These are phyloP conservation scores for Zygnema circumcarinatum DNA, from an alignment of 139 green algal genomes.

Conservation along the genomic window DNA sequence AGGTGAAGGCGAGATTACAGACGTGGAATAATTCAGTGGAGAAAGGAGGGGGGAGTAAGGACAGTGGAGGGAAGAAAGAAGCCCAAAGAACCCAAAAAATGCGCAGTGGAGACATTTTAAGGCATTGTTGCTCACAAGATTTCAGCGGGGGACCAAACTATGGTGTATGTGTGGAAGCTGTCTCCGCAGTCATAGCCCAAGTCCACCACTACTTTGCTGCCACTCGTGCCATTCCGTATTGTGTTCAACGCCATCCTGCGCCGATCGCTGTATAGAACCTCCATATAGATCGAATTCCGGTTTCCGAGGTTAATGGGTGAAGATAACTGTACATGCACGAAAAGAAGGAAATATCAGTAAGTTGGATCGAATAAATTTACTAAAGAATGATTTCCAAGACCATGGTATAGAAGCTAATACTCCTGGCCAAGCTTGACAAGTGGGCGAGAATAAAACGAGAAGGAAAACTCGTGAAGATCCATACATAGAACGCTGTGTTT, in stretches of 20 bases:
- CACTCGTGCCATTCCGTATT: background rate
- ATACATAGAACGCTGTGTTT: conserved; percentile 13
- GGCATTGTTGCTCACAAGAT: conserved; percentile 28
- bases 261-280: background rate
- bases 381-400: too few relatives aligned
- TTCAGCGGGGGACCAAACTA: background rate
- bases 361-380: too few relatives aligned
- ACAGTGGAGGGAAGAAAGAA: too few relatives aligned
- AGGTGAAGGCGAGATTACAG: too few relatives aligned
- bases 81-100: too few relatives aligned
- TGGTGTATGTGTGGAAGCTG: background rate
- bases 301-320: background rate
- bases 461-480: background rate
- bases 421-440: too few relatives aligned
- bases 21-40: too few relatives aligned
- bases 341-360: background rate
- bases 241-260: background rate
- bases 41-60: too few relatives aligned
- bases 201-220: background rate
- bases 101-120: too few relatives aligned
- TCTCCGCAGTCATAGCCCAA: background rate
- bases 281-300: background rate
- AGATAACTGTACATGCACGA: background rate
- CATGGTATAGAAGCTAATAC: too few relatives aligned
- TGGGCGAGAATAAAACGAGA: too few relatives aligned